These are phyloP conservation scores for Yamadazyma friedrichii DNA, from an alignment of 1,139 yeast genomes.

Conservation along the genomic window DNA sequence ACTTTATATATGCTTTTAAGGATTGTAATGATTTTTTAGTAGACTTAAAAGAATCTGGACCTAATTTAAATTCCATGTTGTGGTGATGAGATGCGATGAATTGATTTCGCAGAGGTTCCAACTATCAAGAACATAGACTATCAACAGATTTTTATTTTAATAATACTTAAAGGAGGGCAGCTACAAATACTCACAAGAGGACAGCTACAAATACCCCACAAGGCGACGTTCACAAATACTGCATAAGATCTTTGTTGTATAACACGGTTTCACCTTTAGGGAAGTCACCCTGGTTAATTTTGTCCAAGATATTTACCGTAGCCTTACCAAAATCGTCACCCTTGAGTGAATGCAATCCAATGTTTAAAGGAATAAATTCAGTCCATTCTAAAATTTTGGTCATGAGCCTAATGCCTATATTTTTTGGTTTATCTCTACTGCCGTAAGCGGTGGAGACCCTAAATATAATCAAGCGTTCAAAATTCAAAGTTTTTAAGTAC, in stretches of 20 bases:
- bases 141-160: no score
- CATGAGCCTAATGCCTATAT: neutral
- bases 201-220: no score
- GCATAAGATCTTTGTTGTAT: slow-evolving; percentile 1
- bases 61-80: slow-evolving; percentile 11
- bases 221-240: neutral
- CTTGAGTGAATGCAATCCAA: slow-evolving; percentile 1
- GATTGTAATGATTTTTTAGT: slow-evolving; percentile 36
- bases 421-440: slow-evolving; percentile 32
- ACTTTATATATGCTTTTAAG: slow-evolving; percentile 29
- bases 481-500: slow-evolving; percentile 52
- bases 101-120: slow-evolving; percentile 1
- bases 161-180: no score
- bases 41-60: slow-evolving; percentile 22
- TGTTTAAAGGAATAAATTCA: neutral
- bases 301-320: slow-evolving; percentile 1
- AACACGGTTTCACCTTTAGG: slow-evolving; percentile 2
- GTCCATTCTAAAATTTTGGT: slow-evolving; percentile 1
- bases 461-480: slow-evolving; percentile 64
- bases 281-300: slow-evolving; percentile 1
- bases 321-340: slow-evolving; percentile 8
- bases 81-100: slow-evolving; percentile 4
- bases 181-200: no score
- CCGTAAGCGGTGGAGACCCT: slow-evolving; percentile 73
- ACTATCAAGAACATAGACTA: no score